A percentile compares a stretch with the other conserved stretches of the same genome.
Evolutionary conservation across 257 asterid species (phyloP).

Genomic region (Prunella vulgaris): DNA sequence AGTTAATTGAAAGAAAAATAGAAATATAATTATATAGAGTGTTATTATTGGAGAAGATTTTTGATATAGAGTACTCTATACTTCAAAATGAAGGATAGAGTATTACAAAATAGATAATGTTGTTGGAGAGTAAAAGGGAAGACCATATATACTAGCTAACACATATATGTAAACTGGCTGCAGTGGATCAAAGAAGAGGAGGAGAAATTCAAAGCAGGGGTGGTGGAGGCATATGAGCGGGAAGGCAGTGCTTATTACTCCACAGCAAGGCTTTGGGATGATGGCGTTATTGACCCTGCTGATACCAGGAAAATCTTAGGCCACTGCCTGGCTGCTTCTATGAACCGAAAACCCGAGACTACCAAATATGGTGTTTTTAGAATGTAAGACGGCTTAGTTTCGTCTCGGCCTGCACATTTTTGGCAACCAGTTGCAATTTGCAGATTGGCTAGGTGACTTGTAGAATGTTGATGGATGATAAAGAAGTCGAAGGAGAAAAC

Average conservation of each 20-base stretch:
- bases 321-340: slow-evolving; percentile 69
- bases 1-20: too few species aligned
- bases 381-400: slow-evolving; percentile 41
- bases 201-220: slow-evolving; percentile 68
- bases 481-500: background rate
- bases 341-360: slow-evolving; percentile 49
- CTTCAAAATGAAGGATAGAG: too few species aligned
- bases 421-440: background rate
- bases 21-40: too few species aligned
- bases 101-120: too few species aligned
- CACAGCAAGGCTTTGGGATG: slow-evolving; percentile 97
- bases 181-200: slow-evolving; percentile 94
- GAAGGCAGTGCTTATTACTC: slow-evolving; percentile 91
- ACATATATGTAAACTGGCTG: background rate
- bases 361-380: slow-evolving; percentile 91
- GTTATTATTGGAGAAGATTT: too few species aligned
- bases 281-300: slow-evolving; percentile 91
- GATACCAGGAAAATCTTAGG: slow-evolving; percentile 82
- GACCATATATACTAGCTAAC: too few species aligned
- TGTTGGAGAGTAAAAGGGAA: too few species aligned
- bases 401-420: background rate
- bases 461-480: background rate
- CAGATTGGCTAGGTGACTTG: background rate
- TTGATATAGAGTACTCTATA: too few species aligned
- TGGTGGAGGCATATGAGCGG: slow-evolving; percentile 73